Percentiles rank a stretch among this genome's conserved stretches.
Evolutionary conservation across 805 yeast genomes (phyloP).

Genomic region (Cyberlindnera xylosilytica): DNA sequence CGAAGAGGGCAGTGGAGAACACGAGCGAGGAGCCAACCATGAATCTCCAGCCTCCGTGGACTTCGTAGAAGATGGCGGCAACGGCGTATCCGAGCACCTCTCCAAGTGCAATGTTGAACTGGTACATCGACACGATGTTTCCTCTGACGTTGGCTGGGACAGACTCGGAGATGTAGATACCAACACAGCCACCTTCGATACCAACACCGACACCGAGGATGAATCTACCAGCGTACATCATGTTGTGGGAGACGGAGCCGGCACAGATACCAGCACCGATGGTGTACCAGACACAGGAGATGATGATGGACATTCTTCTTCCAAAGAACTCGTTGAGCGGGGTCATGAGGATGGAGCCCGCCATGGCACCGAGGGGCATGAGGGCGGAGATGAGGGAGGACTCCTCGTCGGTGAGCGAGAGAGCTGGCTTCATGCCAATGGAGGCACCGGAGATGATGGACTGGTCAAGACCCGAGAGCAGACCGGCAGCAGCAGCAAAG

Average conservation of each 20-base stretch:
- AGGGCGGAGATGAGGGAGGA: constrained; percentile 53
- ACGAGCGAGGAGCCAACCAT: constrained; percentile 64
- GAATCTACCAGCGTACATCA: constrained; percentile 60
- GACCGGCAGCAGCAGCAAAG: constrained; percentile 62
- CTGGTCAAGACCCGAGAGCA: constrained; percentile 66
- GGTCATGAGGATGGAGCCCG: constrained; percentile 57
- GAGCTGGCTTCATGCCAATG: constrained; percentile 43
- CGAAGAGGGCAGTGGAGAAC: constrained; percentile 48
- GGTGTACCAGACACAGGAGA: constrained; percentile 59
- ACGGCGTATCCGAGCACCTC: constrained; percentile 63
- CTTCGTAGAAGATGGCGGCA: constrained; percentile 58
- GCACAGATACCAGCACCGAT: constrained; percentile 61
- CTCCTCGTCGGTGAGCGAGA: constrained; percentile 40
- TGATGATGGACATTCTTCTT: constrained; percentile 50
- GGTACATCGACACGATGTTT: constrained; percentile 58
- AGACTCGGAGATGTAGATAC: constrained; percentile 59
- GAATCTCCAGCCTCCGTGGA: constrained; percentile 59
- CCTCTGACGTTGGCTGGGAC: constrained; percentile 60
- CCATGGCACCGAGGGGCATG: constrained; percentile 70
- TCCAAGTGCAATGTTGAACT: constrained; percentile 63
- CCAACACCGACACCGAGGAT: constrained; percentile 64
- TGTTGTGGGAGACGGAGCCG: constrained; percentile 40
- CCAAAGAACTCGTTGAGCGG: constrained; percentile 57
- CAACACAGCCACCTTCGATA: constrained; percentile 62
- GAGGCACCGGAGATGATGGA: constrained; percentile 64